Evolutionary conservation across 495 filamentous ascomycete genomes (phyloP), one percentile per base, ranked within the genome.

Genomic region (Penicillium nucicola): DNA sequence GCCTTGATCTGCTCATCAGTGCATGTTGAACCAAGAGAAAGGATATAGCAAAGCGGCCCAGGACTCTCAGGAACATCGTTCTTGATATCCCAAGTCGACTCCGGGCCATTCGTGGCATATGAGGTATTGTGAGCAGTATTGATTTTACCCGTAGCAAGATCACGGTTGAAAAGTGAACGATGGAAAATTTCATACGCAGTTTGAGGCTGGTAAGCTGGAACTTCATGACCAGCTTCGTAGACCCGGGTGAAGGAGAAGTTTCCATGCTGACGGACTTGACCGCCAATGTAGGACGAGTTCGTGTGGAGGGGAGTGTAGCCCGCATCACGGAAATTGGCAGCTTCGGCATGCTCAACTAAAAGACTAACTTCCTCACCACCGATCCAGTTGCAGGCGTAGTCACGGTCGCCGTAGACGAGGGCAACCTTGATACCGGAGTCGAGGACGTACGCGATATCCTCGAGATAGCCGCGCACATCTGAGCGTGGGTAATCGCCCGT

Each of bases 371-470:
- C 61, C 43, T 77, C 74, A 22, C 71, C 74, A 11, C 72, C 72
- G 25, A 71, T 69, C 71, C 72, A 74, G 50, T 78, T 80, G 56
- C 81, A 83, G n/a, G 72, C 70, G 42, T 80, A 85, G 48, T 84
- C 81, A 11, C 74, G 67, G 66, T 81, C 80, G 12, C 82, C 87
- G 53, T 88, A 89, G 33, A 89, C 72, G 6, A 90, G 73, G 11
- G 82, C 80, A 3, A 92, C 83, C 42, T 85, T 82, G 56, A 90
- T 77, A 4, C 78, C 78, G 12, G 69, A 68, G 20, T 77, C 67
- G 5, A 85, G 68, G 3, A 84, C 52, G 31, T 79, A 77, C 8
- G 67, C 71, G 9, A 87, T 48, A 38, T 80, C 75, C 22, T 77
- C 70, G 1, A 83, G 55, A 44, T 78, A 77, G 15, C 79, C 79